phyloP scores from a whole-genome alignment of 2,329 filamentous ascomycete species.

The Gnomoniopsis smithogilvyi region DNA sequence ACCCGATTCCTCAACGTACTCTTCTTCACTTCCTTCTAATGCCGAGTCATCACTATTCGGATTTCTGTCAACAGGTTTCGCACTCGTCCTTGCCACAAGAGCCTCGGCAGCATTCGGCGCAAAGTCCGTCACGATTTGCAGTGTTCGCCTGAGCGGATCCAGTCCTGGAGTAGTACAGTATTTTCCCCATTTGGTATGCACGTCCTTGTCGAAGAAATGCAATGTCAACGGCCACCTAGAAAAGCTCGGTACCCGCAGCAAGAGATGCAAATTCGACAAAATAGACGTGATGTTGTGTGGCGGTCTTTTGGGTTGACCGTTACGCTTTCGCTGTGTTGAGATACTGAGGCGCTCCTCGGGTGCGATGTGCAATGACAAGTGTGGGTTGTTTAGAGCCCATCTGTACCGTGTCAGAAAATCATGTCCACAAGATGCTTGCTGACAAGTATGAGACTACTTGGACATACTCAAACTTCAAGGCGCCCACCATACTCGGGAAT shows the following conservation, averaged over 20 bases:
- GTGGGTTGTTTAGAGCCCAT: constrained; percentile 90
- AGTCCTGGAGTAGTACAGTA: constrained; percentile 47
- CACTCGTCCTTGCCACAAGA: background rate
- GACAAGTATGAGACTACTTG: background rate
- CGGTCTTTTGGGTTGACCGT: constrained; percentile 55
- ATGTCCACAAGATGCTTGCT: background rate
- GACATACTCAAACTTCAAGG: constrained; percentile 84
- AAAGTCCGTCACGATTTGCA: constrained; percentile 59
- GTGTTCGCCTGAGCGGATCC: constrained; percentile 41
- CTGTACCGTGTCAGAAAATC: constrained; percentile 38
- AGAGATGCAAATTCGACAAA: constrained; percentile 75
- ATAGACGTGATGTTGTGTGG: constrained; percentile 61
- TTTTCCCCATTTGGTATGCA: constrained; percentile 64
- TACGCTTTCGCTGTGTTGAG: constrained; percentile 48
- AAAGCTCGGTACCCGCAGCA: constrained; percentile 79
- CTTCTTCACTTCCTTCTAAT: background rate
- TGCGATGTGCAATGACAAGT: constrained; percentile 75
- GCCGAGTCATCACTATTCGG: background rate
- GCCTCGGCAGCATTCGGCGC: constrained; percentile 22
- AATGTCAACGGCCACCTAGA: constrained; percentile 76
- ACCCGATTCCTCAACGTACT: background rate
- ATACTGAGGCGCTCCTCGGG: constrained; percentile 56
- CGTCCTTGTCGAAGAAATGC: constrained; percentile 73
- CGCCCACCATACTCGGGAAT: constrained; percentile 82
- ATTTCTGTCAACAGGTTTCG: background rate